A percentile compares a stretch with the other conserved stretches of the same genome.
Evolutionary conservation across 805 yeast genomes (phyloP).

Genomic region (Lachancea dasiensis): DNA sequence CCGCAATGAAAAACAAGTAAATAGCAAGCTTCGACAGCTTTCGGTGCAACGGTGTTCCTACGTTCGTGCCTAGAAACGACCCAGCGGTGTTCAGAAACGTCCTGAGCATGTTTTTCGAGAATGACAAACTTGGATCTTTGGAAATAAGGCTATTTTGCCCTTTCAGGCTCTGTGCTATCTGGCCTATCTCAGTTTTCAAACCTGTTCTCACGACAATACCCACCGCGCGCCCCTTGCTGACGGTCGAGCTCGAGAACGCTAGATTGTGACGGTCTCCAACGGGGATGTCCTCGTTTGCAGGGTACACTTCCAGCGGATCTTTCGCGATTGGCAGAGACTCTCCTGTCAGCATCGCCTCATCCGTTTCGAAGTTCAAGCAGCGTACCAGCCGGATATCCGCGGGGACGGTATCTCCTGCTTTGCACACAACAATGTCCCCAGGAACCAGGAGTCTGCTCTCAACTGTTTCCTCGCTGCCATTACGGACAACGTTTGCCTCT

Average conservation of each 20-base stretch:
- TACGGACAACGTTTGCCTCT: slow-evolving; percentile 81
- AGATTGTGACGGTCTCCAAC: slow-evolving; percentile 66
- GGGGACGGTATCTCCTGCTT: slow-evolving; percentile 93
- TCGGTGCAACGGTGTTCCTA: slow-evolving; percentile 79
- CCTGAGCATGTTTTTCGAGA: slow-evolving; percentile 31
- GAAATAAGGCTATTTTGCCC: slow-evolving; percentile 23
- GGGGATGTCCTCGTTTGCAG: slow-evolving; percentile 37
- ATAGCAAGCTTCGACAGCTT: slow-evolving; percentile 74
- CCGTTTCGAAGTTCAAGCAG: slow-evolving; percentile 74
- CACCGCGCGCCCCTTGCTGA: slow-evolving; percentile 87
- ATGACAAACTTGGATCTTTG: slow-evolving; percentile 38
- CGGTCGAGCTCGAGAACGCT: slow-evolving; percentile 95
- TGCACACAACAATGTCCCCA: slow-evolving; percentile 84
- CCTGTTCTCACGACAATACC: slow-evolving; percentile 95
- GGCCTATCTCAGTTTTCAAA: slow-evolving; percentile 83
- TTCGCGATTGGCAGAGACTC: slow-evolving; percentile 86
- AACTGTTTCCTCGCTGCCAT: slow-evolving; percentile 64
- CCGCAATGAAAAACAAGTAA: slow-evolving; percentile 65
- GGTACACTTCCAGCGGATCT: slow-evolving; percentile 38
- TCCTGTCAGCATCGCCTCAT: slow-evolving; percentile 92
- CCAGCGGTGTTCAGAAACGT: slow-evolving; percentile 54
- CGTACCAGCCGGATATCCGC: slow-evolving; percentile 83
- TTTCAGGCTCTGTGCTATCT: slow-evolving; percentile 79
- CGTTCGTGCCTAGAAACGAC: slow-evolving; percentile 64
- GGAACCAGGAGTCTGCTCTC: slow-evolving; percentile 85